Evolutionary conservation across 257 asterid species (phyloP), one percentile per base, ranked within the genome.

Genomic region (Rehmannia glutinosa): DNA sequence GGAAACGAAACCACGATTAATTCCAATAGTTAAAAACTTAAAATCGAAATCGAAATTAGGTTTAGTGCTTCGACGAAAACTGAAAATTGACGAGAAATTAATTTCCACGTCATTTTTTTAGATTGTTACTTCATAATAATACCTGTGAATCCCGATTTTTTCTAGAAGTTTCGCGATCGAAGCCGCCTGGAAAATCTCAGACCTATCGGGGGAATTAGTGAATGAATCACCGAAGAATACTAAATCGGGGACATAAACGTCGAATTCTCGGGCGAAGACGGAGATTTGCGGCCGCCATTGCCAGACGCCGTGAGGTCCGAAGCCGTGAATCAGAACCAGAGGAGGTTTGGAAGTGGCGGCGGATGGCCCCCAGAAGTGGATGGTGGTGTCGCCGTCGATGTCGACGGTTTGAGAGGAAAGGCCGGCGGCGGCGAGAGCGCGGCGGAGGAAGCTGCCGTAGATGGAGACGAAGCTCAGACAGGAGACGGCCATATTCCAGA

Each of bases 291-390:
- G 82, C 10, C 88, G 84, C 96, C 96, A 91, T 73, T 91, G 98
- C 95, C 95, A 91, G 19, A 78, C 75, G 13, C 96, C 89, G 66
- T 70, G 80, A 1, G 98, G 94, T 0, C 98, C 98, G 67, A 86
- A 91, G 28, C 98, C 98, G 69, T 91, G 98, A 15, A 91, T 80
- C 3, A 91, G 91, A 46, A 87, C 25, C 33, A 91, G 68, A 15
- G 84, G 54, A 24, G 93, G 96, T 43, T 82, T 87, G 20, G 82
- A 23, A 13, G 67, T 13, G 62, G 83, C 20, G 28, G 56, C 19
- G 25, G 79, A 41, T 13, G 96, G 97, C 0, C 92, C 96, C 95
- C 94, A 91, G 9, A 80, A 81, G 66, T 76, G 83, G 69, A 88
- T 66, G 73, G 87, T 81, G 69, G 91, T 85, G 78, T 66, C 76